A percentile compares a stretch with the other conserved stretches of the same genome.
phyloP scores from a whole-genome alignment of 495 filamentous ascomycete species.

The Penicillium ochrochloron region DNA sequence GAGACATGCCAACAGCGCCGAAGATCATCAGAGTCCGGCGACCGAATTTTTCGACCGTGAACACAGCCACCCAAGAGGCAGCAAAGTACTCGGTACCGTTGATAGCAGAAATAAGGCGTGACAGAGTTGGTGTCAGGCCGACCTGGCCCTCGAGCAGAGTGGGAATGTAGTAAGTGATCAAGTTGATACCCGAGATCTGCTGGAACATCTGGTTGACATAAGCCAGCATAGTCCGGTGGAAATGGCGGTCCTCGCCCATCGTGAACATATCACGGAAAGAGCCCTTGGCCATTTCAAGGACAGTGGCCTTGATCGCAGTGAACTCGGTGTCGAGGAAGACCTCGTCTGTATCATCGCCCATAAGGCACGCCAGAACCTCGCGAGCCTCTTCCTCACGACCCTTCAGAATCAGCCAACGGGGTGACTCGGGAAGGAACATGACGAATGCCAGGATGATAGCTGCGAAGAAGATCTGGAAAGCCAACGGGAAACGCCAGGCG shows the following conservation, averaged over 20 bases:
- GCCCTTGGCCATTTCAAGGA: constrained; percentile 70
- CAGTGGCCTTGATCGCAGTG: constrained; percentile 74
- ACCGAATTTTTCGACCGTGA: constrained; percentile 71
- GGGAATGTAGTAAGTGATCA: constrained; percentile 75
- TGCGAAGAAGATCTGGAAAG: constrained; percentile 73
- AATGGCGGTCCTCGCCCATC: constrained; percentile 71
- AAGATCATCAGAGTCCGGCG: constrained; percentile 75
- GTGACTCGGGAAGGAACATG: constrained; percentile 71
- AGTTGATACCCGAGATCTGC: constrained; percentile 75
- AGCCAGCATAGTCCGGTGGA: constrained; percentile 71
- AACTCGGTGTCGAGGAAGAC: constrained; percentile 66
- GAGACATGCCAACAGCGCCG: constrained; percentile 69
- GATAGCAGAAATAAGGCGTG: constrained; percentile 70
- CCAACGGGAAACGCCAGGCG: constrained; percentile 77
- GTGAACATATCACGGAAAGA: constrained; percentile 72
- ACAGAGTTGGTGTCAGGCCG: constrained; percentile 57
- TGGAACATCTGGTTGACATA: constrained; percentile 83
- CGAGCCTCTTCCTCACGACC: constrained; percentile 68
- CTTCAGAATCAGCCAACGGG: constrained; percentile 74
- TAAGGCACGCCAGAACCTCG: constrained; percentile 64
- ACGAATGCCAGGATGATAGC: constrained; percentile 63
- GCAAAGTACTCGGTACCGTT: constrained; percentile 78
- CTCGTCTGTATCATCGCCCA: constrained; percentile 57
- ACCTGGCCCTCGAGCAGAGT: constrained; percentile 64
- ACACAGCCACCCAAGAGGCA: constrained; percentile 72